These are phyloP conservation scores for Quercus alba DNA, from an alignment of 306 rosid species.

Conservation along the genomic window DNA sequence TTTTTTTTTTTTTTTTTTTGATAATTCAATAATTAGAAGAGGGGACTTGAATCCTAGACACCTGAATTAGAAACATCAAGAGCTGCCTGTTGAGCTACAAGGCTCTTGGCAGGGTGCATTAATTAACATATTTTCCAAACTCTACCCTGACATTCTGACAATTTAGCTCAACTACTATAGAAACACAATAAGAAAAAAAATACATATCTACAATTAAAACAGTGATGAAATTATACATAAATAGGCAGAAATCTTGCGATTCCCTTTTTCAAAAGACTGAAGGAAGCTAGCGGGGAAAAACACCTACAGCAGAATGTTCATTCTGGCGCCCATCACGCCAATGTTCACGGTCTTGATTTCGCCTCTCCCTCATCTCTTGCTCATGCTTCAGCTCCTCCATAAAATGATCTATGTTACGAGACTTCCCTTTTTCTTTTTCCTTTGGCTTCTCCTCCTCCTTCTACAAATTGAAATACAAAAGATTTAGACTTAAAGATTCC, in stretches of 20 bases:
- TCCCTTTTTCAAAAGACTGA: background rate
- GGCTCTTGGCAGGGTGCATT: no score
- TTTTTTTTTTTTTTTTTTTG: no score
- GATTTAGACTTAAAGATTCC: constrained; percentile 24
- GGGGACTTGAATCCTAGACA: no score
- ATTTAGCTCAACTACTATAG: background rate
- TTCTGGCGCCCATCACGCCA: constrained; percentile 75
- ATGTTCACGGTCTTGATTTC: constrained; percentile 89
- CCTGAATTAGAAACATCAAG: no score
- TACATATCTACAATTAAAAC: constrained; percentile 3
- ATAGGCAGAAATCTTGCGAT: background rate
- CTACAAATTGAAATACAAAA: constrained; percentile 40
- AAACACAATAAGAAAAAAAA: background rate
- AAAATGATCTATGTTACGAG: constrained; percentile 85
- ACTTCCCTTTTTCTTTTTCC: constrained; percentile 90
- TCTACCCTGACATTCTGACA: background rate
- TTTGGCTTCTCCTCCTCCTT: constrained; percentile 89
- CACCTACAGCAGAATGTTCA: constrained; percentile 69
- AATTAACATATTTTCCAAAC: background rate
- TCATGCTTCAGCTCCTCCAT: constrained; percentile 99
- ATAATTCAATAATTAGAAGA: no score
- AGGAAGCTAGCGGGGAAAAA: constrained; percentile 8
- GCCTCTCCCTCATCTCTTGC: constrained; percentile 92
- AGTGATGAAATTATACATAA: constrained; percentile 7
- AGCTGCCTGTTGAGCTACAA: no score